These are phyloP conservation scores for Lupinus albus DNA, from an alignment of 306 rosid species.

Conservation along the genomic window DNA sequence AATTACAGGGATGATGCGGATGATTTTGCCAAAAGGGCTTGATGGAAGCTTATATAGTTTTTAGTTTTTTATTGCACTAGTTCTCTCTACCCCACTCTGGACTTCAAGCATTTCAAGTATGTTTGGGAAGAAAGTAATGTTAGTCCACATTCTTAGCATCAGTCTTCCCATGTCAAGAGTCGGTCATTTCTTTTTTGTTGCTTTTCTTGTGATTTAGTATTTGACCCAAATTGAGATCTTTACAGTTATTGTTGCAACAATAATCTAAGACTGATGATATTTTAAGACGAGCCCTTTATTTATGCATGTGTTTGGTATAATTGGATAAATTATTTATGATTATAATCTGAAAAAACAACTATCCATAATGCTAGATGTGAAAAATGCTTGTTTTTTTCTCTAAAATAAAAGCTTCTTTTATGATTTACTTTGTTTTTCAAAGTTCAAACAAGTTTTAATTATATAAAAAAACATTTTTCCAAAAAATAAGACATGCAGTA, in stretches of 20 bases:
- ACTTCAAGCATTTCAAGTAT: constrained; percentile 37
- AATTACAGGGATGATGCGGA: constrained; percentile 52
- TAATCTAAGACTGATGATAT: constrained; percentile 19
- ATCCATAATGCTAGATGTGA: too few relatives aligned
- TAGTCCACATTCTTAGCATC: not conserved
- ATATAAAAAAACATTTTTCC: too few relatives aligned
- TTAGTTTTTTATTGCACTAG: constrained; percentile 30
- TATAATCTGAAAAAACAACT: too few relatives aligned
- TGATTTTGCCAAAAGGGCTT: constrained; percentile 72
- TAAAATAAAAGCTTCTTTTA: too few relatives aligned
- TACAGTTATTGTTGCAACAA: constrained; percentile 36
- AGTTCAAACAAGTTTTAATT: too few relatives aligned
- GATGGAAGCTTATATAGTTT: constrained; percentile 35
- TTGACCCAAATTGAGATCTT: constrained; percentile 34
- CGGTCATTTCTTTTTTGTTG: constrained; percentile 32
- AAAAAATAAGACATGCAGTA: too few relatives aligned
- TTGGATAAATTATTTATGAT: too few relatives aligned
- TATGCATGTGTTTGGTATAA: too few relatives aligned
- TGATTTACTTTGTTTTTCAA: too few relatives aligned
- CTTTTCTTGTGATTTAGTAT: constrained; percentile 34
- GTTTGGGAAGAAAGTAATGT: constrained; percentile 40
- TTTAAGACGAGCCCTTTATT: not conserved
- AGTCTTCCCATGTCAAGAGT: constrained; percentile 19
- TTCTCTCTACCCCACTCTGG: constrained; percentile 11
- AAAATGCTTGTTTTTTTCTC: too few relatives aligned